Percentiles rank a stretch among this genome's conserved stretches.
phyloP scores from a whole-genome alignment of 257 asterid species.

The Schizonepeta tenuifolia region DNA sequence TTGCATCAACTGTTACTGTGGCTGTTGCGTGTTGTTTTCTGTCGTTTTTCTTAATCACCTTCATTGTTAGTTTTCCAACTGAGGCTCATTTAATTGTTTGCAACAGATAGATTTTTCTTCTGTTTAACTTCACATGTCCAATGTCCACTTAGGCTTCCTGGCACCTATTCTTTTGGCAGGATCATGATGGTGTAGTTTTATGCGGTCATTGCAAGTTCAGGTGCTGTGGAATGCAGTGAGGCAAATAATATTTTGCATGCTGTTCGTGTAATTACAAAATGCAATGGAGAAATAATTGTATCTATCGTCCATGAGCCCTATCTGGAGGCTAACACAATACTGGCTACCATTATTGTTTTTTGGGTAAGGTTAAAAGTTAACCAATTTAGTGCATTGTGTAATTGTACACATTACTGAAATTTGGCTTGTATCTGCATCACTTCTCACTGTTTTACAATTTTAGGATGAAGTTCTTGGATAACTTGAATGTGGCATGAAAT shows the following conservation, averaged over 20 bases:
- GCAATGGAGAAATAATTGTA: conserved; percentile 56
- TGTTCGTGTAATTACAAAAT: conserved; percentile 58
- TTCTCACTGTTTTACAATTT: conserved; percentile 9
- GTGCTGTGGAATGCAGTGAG: conserved; percentile 52
- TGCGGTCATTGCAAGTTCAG: conserved; percentile 85
- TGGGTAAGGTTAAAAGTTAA: conserved; percentile 62
- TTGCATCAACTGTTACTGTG: conserved; percentile 21
- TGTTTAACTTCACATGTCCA: conserved; percentile 24
- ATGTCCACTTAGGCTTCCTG: conserved; percentile 28
- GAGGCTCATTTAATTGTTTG: conserved; percentile 1
- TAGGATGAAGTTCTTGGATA: not conserved
- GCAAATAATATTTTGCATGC: conserved; percentile 48
- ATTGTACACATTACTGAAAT: conserved; percentile 4
- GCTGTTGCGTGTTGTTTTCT: not conserved
- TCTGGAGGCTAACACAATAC: conserved; percentile 59
- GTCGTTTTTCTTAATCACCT: conserved; percentile 17
- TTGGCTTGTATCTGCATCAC: conserved; percentile 6
- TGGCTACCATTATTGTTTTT: conserved; percentile 71
- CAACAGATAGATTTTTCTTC: conserved; percentile 21
- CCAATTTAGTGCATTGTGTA: conserved; percentile 11
- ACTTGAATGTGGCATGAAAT: conserved; percentile 16
- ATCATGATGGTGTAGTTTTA: conserved; percentile 61
- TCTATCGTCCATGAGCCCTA: conserved; percentile 61
- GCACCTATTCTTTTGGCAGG: conserved; percentile 53
- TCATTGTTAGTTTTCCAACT: conserved; percentile 3